Percentiles rank a stretch among this genome's conserved stretches.
phyloP scores from a whole-genome alignment of 805 yeast genomes.

The Kazachstania psychrophila region DNA sequence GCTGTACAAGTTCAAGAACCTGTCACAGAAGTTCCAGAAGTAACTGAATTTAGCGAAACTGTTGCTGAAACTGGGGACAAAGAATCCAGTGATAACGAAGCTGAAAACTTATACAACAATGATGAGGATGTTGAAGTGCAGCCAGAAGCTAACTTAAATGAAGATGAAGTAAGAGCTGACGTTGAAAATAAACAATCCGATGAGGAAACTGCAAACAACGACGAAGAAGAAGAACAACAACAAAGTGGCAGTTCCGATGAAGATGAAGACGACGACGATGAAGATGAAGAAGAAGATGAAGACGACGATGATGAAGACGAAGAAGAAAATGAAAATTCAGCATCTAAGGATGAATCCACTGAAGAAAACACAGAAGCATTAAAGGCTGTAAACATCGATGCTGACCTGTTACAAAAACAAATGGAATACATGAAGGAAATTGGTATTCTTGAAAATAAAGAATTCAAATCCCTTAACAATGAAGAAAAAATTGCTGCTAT shows the following conservation, averaged over 20 bases:
- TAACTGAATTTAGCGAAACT: neutral
- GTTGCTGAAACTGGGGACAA: conserved; percentile 5
- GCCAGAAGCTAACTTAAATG: neutral
- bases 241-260: conserved; percentile 2
- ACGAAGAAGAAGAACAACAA: conserved; percentile 6
- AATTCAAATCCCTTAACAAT: conserved; percentile 34
- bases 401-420: conserved; percentile 25
- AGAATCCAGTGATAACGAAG: conserved; percentile 10
- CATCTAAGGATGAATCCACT: conserved; percentile 3
- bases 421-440: conserved; percentile 23
- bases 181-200: conserved; percentile 1
- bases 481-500: conserved; percentile 27
- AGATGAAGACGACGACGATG: conserved; percentile 11
- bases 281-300: conserved; percentile 5
- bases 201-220: conserved; percentile 12
- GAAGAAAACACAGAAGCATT: conserved; percentile 4
- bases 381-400: conserved; percentile 14
- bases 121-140: conserved; percentile 7
- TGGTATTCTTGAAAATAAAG: conserved; percentile 18
- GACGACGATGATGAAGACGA: conserved; percentile 19
- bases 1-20: too few species aligned
- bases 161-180: conserved; percentile 1
- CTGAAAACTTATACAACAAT: conserved; percentile 10
- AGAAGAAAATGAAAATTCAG: neutral
- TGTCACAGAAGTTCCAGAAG: too few species aligned